A percentile compares a stretch with the other conserved stretches of the same genome.
Evolutionary conservation across 2,329 filamentous ascomycete species (phyloP).

Genomic region (Alternaria sp.): DNA sequence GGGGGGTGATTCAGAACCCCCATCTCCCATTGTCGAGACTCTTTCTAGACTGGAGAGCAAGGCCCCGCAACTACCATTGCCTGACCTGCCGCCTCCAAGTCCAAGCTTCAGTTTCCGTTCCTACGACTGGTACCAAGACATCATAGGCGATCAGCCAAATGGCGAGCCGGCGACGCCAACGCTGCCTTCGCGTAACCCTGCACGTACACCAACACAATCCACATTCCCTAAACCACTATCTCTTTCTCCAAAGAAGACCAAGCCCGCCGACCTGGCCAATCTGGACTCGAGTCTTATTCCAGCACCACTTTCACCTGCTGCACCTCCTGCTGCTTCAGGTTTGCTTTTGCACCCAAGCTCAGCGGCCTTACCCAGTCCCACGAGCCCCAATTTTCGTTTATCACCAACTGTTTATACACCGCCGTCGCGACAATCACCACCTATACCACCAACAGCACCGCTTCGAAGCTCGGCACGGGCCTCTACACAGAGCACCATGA

Average conservation of each 20-base stretch:
- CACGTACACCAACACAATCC: constrained; percentile 24
- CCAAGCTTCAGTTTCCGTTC: constrained; percentile 37
- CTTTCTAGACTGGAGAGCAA: constrained; percentile 24
- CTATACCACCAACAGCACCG: constrained; percentile 18
- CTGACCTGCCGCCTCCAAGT: constrained; percentile 32
- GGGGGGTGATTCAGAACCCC: constrained; percentile 3
- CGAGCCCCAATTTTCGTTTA: constrained; percentile 29
- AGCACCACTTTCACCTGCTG: constrained; percentile 24
- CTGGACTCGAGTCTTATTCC: constrained; percentile 16
- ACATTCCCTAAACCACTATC: constrained; percentile 17
- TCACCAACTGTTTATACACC: constrained; percentile 35
- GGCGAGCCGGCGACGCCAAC: constrained; percentile 10
- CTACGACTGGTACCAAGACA: constrained; percentile 42
- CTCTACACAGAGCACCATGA: constrained; percentile 25
- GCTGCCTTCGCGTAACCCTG: background rate
- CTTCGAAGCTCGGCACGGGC: constrained; percentile 16
- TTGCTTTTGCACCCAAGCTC: constrained; percentile 30
- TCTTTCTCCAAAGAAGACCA: constrained; percentile 15
- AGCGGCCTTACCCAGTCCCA: constrained; percentile 24
- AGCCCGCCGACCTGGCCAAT: background rate
- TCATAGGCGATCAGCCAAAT: constrained; percentile 30
- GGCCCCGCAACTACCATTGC: constrained; percentile 25
- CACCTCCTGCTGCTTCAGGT: constrained; percentile 19
- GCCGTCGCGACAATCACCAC: constrained; percentile 17
- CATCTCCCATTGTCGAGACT: constrained; percentile 17